These are phyloP conservation scores for Apocynum venetum DNA, from an alignment of 257 asterid genomes.

Conservation along the genomic window DNA sequence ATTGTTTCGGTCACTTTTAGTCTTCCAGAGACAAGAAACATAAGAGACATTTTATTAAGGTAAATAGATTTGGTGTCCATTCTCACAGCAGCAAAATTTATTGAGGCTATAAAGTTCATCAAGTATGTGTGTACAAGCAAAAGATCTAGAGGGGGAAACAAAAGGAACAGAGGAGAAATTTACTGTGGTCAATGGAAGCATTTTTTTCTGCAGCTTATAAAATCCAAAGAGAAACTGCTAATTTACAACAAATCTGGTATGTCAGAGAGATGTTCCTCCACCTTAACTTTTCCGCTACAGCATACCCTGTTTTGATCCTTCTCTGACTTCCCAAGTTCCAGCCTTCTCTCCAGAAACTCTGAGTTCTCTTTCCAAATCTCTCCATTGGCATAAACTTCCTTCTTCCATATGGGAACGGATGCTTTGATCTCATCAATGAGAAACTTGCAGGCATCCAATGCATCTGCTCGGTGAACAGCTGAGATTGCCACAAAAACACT, in stretches of 20 bases:
- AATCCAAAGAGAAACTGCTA: no score
- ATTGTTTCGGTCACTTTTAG: no score
- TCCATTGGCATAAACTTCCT: constrained; percentile 85
- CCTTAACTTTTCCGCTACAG: constrained; percentile 38
- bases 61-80: no score
- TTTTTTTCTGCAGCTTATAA: background rate
- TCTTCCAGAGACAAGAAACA: no score
- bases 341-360: constrained; percentile 67
- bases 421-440: constrained; percentile 92
- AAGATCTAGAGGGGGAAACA: background rate
- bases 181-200: background rate
- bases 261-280: constrained; percentile 17
- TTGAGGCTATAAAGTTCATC: background rate
- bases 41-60: no score
- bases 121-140: background rate
- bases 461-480: constrained; percentile 72
- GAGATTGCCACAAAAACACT: constrained; percentile 83
- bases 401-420: constrained; percentile 94
- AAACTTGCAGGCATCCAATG: constrained; percentile 81
- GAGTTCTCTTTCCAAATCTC: constrained; percentile 96
- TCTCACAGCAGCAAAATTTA: no score
- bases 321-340: constrained; percentile 39
- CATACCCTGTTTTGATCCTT: constrained; percentile 10
- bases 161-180: no score
- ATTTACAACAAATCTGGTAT: background rate